Conservation (phyloP, 768 basidiomycete species). For the Phaeolepiota aurea region DNA sequence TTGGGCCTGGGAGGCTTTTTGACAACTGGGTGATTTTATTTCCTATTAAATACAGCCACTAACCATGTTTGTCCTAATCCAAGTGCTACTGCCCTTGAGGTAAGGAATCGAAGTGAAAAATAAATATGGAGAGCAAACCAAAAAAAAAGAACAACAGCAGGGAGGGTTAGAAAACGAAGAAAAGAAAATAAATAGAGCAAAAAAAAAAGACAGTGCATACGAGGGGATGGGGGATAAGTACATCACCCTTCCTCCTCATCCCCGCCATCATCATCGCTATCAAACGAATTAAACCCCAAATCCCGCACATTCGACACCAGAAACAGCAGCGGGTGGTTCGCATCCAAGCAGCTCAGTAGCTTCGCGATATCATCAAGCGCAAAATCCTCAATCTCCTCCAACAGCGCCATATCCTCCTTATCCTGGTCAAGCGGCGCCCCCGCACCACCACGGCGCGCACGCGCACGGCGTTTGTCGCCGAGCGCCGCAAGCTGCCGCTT, state of each 20-base stretch:
- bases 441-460: conserved; percentile 31
- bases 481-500: conserved; percentile 62
- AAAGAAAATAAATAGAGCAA: neutral
- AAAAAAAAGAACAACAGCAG: neutral
- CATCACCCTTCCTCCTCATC: no score
- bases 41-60: no score
- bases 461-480: conserved; percentile 58
- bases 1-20: no score
- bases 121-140: no score
- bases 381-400: conserved; percentile 82
- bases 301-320: conserved; percentile 69
- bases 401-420: conserved; percentile 57
- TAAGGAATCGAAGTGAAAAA: no score
- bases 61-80: no score
- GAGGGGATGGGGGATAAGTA: no score
- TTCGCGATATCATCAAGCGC: conserved; percentile 74
- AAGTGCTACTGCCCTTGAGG: no score
- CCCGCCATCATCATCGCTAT: conserved; percentile 39
- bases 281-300: conserved; percentile 47
- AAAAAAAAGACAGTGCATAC: no score
- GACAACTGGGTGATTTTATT: no score
- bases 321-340: conserved; percentile 55
- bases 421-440: conserved; percentile 29
- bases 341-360: conserved; percentile 47
- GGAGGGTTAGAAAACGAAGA: neutral